A percentile compares a stretch with the other conserved stretches of the same genome.
These are phyloP conservation scores for Globisporangium echinulatum DNA, from an alignment of 352 stramenopile genomes.

Conservation along the genomic window DNA sequence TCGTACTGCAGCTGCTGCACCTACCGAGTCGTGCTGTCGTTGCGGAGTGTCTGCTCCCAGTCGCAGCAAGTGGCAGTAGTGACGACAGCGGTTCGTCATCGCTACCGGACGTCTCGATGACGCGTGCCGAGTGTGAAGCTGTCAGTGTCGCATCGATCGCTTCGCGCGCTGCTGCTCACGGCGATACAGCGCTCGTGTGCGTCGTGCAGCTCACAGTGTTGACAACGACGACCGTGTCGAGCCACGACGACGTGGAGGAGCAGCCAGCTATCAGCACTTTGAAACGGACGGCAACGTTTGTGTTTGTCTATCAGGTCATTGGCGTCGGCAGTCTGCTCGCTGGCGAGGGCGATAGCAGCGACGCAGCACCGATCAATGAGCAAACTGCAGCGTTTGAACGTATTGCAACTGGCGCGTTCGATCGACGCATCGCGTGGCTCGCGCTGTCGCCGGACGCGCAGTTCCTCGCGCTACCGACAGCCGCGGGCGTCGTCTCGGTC, in stretches of 20 bases:
- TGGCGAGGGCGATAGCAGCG: not conserved
- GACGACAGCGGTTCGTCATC: not conserved
- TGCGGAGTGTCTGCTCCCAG: not conserved
- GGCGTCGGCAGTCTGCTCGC: not conserved
- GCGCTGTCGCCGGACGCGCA: slow-evolving; percentile 21
- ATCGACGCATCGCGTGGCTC: slow-evolving; percentile 3
- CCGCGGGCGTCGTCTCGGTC: slow-evolving; percentile 4
- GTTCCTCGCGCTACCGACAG: slow-evolving; percentile 17
- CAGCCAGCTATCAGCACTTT: not conserved
- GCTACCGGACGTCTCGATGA: too few relatives aligned
- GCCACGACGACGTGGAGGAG: not conserved
- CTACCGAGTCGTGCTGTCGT: slow-evolving; percentile 1
- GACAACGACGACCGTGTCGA: not conserved
- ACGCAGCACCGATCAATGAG: too few relatives aligned
- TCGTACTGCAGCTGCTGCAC: slow-evolving; percentile 5
- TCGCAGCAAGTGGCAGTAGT: not conserved
- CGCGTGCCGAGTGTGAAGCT: not conserved
- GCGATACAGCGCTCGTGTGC: not conserved
- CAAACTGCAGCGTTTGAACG: slow-evolving; percentile 1
- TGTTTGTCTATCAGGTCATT: slow-evolving; percentile 3
- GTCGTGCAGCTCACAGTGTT: slow-evolving; percentile 3
- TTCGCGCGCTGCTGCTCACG: not conserved
- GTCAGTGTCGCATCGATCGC: not conserved
- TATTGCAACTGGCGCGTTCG: slow-evolving; percentile 4
- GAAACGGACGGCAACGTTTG: not conserved